Evolutionary conservation across 179 eudicot species (phyloP).

Genomic region (Silene noctiflora): DNA sequence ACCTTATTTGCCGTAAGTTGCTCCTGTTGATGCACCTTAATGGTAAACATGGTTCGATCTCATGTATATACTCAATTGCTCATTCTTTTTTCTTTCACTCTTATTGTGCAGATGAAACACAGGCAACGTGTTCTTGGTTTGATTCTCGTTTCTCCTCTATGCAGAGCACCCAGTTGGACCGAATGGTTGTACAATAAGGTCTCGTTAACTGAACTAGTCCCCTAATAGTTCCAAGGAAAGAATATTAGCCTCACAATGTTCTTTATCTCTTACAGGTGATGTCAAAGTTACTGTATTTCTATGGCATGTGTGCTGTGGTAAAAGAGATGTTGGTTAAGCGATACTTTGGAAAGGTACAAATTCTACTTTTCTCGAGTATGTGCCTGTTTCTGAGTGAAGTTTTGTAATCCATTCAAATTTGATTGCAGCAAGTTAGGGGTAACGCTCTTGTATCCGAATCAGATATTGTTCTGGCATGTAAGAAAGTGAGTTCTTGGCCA

Average conservation of each 20-base stretch:
- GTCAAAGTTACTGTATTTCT: constrained; percentile 64
- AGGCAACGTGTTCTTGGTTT: constrained; percentile 67
- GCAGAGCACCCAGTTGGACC: constrained; percentile 91
- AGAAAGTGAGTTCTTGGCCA: constrained; percentile 45
- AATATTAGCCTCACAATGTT: constrained; percentile 20
- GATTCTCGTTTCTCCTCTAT: constrained; percentile 86
- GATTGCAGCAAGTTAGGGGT: constrained; percentile 56
- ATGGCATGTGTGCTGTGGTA: constrained; percentile 64
- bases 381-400: not conserved
- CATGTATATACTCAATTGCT: constrained; percentile 8
- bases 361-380: not conserved
- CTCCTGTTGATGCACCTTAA: constrained; percentile 11
- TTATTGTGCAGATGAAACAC: constrained; percentile 58
- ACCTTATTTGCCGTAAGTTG: constrained; percentile 77
- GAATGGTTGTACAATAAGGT: constrained; percentile 95
- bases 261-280: constrained; percentile 44
- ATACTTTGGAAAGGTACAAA: constrained; percentile 65
- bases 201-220: constrained; percentile 29
- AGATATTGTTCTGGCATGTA: constrained; percentile 56
- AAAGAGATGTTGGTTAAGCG: constrained; percentile 64
- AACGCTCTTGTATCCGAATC: constrained; percentile 53
- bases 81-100: constrained; percentile 23
- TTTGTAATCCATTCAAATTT: constrained; percentile 16
- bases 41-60: not conserved
- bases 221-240: constrained; percentile 13